Conservation (phyloP, 441 rosid genomes). For the California macrophylla region DNA sequence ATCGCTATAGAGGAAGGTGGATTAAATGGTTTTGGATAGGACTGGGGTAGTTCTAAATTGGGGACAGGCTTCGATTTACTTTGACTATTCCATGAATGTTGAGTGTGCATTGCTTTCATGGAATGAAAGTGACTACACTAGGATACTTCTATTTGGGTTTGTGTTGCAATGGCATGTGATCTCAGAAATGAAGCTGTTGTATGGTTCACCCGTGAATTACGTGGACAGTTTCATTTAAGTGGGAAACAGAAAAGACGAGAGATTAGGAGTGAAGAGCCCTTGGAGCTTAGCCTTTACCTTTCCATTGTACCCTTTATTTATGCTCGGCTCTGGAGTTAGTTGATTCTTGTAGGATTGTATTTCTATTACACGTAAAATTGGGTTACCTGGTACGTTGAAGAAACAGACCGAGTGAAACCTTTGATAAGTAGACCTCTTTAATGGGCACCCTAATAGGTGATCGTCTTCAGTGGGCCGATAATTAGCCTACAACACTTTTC, state of each 20-base stretch:
- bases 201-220: not conserved
- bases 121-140: not conserved
- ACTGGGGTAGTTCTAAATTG: not conserved
- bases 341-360: not conserved
- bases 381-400: not conserved
- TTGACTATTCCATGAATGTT: not conserved
- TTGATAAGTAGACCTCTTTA: not conserved
- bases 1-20: not conserved
- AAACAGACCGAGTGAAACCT: not conserved
- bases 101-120: not conserved
- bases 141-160: not conserved
- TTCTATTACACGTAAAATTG: not conserved
- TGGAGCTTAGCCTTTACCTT: not conserved
- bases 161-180: not conserved
- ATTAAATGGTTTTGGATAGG: not conserved
- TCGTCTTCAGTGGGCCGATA: not conserved
- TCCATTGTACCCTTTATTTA: not conserved
- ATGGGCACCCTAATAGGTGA: not conserved
- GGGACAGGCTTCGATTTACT: not conserved
- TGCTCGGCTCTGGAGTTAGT: not conserved
- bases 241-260: not conserved
- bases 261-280: not conserved
- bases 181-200: not conserved
- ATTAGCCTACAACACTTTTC: not conserved
- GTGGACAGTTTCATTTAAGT: not conserved